Base-by-base conservation (phyloP, 177 flowering plant species). In the Vitis hybrid region DNA sequence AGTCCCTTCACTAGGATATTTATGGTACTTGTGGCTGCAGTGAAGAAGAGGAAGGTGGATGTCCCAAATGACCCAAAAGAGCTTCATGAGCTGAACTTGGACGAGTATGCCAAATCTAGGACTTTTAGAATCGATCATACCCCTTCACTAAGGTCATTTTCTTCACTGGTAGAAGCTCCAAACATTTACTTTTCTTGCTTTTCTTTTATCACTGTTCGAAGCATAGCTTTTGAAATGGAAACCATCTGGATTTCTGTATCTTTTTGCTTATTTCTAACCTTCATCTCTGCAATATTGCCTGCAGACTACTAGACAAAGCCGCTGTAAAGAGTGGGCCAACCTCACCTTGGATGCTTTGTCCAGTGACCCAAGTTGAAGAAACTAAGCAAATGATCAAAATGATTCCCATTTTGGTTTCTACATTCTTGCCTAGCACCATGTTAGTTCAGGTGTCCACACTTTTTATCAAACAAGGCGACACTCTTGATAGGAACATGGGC, bases 381-480 rank as follows among this genome's bases (percentile, higher is more conserved):
- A 85, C 92, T 51, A 88, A 88, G 77, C 87, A 82, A 66, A 88
- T 88, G 88, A n/a, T 88, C 0, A 83, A 81, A 73, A 85, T 88
- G 92, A 21, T 88, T 0, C 90, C 90, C 1, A 71, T 88, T 45
- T 51, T 84, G 16, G 0, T 66, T 0, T 72, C 77, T 5, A 69
- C 83, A 4, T 73, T 85, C 64, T 67, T 88, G 15, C 89, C 90
- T 14, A 87, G 87, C 60, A 56, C 83, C 1, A 48, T 84, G 55
- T 0, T 78, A 11, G 78, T 87, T 14, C 89, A 82, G 58, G 70
- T 75, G 6, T 45, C 48, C 51, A 88, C 90, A 0, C 74, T 88
- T 13, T 88, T 88, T 70, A 57, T 88, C 72, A 86, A 82, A 52
- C 90, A 88, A 71, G 90, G 90, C 18, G 70, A 77, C 21, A 83